These are phyloP conservation scores for Tolypocladium album DNA, from an alignment of 2,329 filamentous ascomycete species.

Conservation along the genomic window DNA sequence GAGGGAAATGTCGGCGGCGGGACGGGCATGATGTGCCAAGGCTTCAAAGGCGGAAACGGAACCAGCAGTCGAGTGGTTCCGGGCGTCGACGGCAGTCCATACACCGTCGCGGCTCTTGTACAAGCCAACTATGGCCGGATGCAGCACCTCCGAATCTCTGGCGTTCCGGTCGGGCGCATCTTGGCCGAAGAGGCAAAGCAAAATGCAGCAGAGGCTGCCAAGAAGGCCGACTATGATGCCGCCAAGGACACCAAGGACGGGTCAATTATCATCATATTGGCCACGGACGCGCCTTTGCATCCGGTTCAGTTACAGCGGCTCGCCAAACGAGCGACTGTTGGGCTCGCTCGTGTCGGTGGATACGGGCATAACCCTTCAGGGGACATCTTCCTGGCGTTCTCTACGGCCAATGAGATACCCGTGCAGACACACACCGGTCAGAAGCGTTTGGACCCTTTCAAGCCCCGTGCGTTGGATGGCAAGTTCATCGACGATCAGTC, in stretches of 20 bases:
- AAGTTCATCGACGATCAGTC: conserved; percentile 40
- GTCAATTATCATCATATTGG: conserved; percentile 23
- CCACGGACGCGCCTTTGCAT: conserved; percentile 19
- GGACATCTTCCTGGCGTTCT: conserved; percentile 58
- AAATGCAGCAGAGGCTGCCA: not conserved
- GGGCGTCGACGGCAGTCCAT: conserved; percentile 22
- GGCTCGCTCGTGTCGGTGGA: conserved; percentile 49
- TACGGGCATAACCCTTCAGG: conserved; percentile 52
- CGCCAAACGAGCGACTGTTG: conserved; percentile 50
- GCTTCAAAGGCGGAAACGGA: conserved; percentile 58
- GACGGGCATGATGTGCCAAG: conserved; percentile 56
- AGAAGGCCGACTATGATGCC: not conserved
- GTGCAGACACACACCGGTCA: conserved; percentile 17
- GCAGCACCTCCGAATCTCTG: conserved; percentile 45
- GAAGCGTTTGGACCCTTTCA: conserved; percentile 26
- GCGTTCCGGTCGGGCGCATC: conserved; percentile 50
- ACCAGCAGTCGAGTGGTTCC: conserved; percentile 43
- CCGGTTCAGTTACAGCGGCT: conserved; percentile 30
- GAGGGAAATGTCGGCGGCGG: conserved; percentile 58
- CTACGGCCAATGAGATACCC: conserved; percentile 42
- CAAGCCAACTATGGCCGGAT: conserved; percentile 55
- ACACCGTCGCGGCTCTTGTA: conserved; percentile 50
- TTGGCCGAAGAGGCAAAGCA: conserved; percentile 16
- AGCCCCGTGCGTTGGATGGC: conserved; percentile 20
- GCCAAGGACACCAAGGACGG: conserved; percentile 14